Evolutionary conservation across 345 rosid species (phyloP).

Genomic region (Gossypium turneri): DNA sequence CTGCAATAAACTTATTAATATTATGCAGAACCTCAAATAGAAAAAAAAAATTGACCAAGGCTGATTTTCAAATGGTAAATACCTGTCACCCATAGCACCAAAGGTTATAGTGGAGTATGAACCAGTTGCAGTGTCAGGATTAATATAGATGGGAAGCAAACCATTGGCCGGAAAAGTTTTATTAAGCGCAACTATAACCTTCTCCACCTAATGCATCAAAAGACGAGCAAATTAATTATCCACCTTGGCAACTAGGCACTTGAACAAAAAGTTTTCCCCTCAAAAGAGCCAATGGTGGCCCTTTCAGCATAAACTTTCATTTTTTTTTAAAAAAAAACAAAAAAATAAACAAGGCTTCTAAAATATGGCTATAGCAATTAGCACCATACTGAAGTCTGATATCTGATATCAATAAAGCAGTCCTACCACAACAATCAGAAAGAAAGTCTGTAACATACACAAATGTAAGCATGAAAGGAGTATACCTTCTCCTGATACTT

Average conservation of each 20-base stretch:
- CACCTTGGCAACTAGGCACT: background rate
- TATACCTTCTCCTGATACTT: constrained; percentile 89
- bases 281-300: background rate
- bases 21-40: background rate
- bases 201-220: constrained; percentile 65
- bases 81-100: constrained; percentile 99
- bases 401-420: background rate
- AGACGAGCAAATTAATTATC: background rate
- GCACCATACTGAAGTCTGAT: background rate
- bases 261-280: background rate
- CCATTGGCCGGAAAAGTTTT: constrained; percentile 89
- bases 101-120: constrained; percentile 80
- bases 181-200: constrained; percentile 61
- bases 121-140: constrained; percentile 54
- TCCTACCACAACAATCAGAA: background rate
- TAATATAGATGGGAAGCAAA: constrained; percentile 85
- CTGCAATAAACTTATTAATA: constrained; percentile 34
- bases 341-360: background rate
- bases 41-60: background rate
- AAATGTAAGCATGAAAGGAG: background rate
- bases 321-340: background rate
- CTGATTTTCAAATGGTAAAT: constrained; percentile 10
- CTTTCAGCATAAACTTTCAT: background rate
- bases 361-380: background rate
- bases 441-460: background rate